Evolutionary conservation across 768 basidiomycete species (phyloP), one percentile per base, ranked within the genome.

Genomic region (Trametes maxima): DNA sequence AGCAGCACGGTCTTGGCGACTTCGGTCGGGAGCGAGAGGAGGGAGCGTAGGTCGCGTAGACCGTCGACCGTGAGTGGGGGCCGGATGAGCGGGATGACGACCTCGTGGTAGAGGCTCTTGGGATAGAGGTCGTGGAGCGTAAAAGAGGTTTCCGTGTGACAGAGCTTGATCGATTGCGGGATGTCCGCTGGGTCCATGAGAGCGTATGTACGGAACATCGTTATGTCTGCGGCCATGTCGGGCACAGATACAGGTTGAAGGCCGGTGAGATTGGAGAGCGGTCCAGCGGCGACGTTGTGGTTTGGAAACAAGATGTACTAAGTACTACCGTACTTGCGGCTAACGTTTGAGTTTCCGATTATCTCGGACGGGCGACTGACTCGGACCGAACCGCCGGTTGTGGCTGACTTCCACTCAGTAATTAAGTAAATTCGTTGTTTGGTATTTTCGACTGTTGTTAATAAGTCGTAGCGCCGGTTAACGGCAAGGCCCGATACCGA

Each of bases 101-200:
- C 81, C 69, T 94, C 90, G 74, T 97, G 95, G 72, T 93, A 95
- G 57, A 85, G 88, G 5, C 91, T 86, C 74, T 94, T 94, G 5
- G 90, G 90, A 69, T 80, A 94, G 25, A 77, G 81, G 75, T 94
- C 92, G 69, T 85, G 89, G 54, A 94, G 76, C 5, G 86, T 88
- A 47, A 92, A 66, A 8, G 85, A 82, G 52, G 74, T 79, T 22
- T 77, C 70, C 1, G 83, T 83, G 63, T 83, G 76, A 25, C 79
- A 77, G 67, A 90, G 85, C 21, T 87, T 79, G 33, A 92, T 68
- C 0, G 86, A 84, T 2, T 79, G 69, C 0, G 92, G 88, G 17
- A 92, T 73, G 4, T 71, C 75, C 17, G 78, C 69, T 10, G 86
- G 84, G 46, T 81, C 73, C 53, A 68, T 65, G 57, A 73, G 71